Evolutionary conservation across 345 rosid species (phyloP).

Genomic region (Brassica carinata): DNA sequence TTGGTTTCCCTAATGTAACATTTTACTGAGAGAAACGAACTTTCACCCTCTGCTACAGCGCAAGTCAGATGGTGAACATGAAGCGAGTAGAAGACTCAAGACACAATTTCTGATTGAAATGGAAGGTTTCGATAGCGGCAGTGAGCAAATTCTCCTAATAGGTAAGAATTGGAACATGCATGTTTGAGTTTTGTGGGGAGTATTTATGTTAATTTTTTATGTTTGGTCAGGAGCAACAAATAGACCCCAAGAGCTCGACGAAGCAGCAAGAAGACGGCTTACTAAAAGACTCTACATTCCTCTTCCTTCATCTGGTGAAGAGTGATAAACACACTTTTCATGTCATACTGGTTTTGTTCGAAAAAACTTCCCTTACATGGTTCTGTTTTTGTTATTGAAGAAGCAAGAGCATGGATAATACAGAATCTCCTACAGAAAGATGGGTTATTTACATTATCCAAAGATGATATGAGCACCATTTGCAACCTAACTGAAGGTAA

Average conservation of each 20-base stretch:
- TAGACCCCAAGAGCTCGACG: constrained; percentile 98
- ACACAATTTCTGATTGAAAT: constrained; percentile 95
- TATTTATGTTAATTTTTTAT: constrained; percentile 6
- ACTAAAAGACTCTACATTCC: constrained; percentile 93
- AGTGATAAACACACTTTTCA: constrained; percentile 20
- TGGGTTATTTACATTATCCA: constrained; percentile 78
- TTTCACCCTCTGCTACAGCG: constrained; percentile 59
- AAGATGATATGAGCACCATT: constrained; percentile 66
- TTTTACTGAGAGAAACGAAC: constrained; percentile 20
- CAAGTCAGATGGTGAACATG: constrained; percentile 98
- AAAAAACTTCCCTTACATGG: constrained; percentile 24
- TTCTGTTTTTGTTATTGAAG: constrained; percentile 46
- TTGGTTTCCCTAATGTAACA: constrained; percentile 12
- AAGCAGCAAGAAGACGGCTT: constrained; percentile 95
- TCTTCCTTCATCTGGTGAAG: constrained; percentile 83
- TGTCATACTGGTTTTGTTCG: constrained; percentile 12
- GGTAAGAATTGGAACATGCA: constrained; percentile 49
- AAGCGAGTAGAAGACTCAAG: constrained; percentile 93
- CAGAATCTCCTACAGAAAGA: constrained; percentile 84
- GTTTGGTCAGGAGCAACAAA: constrained; percentile 82
- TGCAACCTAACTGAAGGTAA: constrained; percentile 84
- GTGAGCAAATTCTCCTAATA: constrained; percentile 92
- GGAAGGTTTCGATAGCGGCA: constrained; percentile 93
- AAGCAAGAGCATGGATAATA: constrained; percentile 95
- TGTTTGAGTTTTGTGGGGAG: not conserved